Evolutionary conservation across 169 alveolate species (phyloP).

Genomic region (Blepharisma undulans): DNA sequence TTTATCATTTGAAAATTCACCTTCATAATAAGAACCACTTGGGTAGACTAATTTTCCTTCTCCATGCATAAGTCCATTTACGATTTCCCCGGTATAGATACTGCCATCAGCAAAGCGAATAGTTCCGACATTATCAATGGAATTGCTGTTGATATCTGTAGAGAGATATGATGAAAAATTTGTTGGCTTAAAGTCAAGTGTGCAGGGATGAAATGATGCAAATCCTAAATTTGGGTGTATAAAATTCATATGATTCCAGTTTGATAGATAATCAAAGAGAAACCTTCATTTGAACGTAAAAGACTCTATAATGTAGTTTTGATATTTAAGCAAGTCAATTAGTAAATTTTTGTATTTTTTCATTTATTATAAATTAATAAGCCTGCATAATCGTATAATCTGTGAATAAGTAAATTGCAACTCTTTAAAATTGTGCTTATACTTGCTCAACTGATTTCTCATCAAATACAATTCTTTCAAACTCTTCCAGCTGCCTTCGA

Average conservation of each 20-base stretch:
- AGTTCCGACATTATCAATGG: background rate
- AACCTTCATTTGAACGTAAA: background rate
- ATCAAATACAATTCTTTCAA: background rate
- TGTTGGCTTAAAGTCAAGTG: background rate
- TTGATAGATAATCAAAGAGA: background rate
- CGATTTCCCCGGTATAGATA: conserved; percentile 50
- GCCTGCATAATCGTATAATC: too few species aligned
- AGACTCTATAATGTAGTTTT: too few species aligned
- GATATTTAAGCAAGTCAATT: background rate
- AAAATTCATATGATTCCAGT: background rate
- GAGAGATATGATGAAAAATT: background rate
- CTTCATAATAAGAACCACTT: conserved; percentile 35
- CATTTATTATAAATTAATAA: background rate
- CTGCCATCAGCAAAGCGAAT: conserved; percentile 35
- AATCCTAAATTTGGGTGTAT: background rate
- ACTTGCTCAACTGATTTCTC: background rate
- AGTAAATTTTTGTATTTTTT: too few species aligned
- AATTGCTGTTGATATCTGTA: background rate
- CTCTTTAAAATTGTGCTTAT: too few species aligned
- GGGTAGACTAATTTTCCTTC: conserved; percentile 48
- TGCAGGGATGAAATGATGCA: background rate
- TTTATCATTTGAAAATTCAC: conserved; percentile 34
- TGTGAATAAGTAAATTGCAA: too few species aligned
- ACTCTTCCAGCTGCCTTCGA: conserved; percentile 53
- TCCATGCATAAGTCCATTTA: conserved; percentile 52